phyloP scores from a whole-genome alignment of 495 filamentous ascomycete genomes.

The Penicillium dipodomyicola region DNA sequence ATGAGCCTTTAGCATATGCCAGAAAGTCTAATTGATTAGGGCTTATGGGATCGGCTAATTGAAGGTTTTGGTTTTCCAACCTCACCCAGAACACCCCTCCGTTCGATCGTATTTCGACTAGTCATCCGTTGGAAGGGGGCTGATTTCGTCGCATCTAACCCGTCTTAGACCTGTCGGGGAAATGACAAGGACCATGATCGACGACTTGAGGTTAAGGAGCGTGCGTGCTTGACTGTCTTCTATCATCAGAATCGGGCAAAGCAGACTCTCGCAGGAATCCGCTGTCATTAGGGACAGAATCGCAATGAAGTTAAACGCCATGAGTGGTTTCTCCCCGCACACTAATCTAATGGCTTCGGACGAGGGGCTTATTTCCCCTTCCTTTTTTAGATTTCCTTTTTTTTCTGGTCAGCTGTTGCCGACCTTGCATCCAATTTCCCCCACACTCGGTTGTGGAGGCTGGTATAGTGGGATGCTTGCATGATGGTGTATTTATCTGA shows the following conservation, averaged over 20 bases:
- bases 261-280: no score
- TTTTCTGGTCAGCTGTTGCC: neutral
- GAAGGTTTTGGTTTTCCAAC: neutral
- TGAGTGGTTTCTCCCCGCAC: no score
- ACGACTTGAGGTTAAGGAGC: neutral
- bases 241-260: no score
- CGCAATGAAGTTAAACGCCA: no score
- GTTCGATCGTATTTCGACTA: conserved; percentile 3
- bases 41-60: neutral
- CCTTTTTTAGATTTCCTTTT: no score
- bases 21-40: conserved; percentile 5
- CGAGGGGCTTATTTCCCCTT: no score
- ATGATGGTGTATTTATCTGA: neutral
- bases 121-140: neutral
- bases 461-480: neutral
- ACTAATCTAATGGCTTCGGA: no score
- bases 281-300: no score
- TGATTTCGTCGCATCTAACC: neutral
- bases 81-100: neutral
- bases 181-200: neutral
- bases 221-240: no score
- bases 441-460: neutral
- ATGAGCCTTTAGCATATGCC: neutral
- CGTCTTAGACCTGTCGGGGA: neutral
- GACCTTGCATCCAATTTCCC: conserved; percentile 4